Evolutionary conservation across 768 basidiomycete species (phyloP), one percentile per base, ranked within the genome.

Genomic region (Lactarius deliciosus): DNA sequence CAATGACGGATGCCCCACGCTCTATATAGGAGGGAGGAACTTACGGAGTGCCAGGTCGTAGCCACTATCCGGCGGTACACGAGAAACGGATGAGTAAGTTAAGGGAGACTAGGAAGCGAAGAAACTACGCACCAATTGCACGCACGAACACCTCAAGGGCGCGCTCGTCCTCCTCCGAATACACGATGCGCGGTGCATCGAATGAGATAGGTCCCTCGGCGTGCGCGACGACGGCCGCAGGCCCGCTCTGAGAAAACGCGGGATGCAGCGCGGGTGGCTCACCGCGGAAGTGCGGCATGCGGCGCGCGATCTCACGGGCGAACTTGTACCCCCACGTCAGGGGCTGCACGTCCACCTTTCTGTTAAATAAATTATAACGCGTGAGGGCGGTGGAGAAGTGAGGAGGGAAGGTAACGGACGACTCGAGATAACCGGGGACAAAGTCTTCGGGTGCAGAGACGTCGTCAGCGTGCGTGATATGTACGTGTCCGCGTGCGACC

Each of bases 271-370:
- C 57, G 1, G 63, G 64, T 22, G 72, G 66, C 65, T 78, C 77
- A 30, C 78, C 78, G 32, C 77, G 73, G 56, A 77, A 79, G 38
- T 63, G 66, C 22, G 73, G 63, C 81, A 86, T 84, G 13, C 87
- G 82, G 41, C 87, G 81, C 5, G 77, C 75, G 13, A 84, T 64
- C 73, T 89, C 86, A 1, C 86, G 79, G 4, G 71, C 60, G 62
- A 78, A 80, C 70, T 88, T 89, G 74, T 87, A 89, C 0, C 72
- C 77, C 79, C 83, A 83, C 61, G 77, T 76, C 57, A 86, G 68
- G 25, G 81, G 75, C 0, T 73, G 79, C 5, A 38, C 36, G 36
- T 38, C 36, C 36, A 0, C 36, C 11, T 13, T 38, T 0, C 36
- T 38, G 36, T 1, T 11, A 11, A 36, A 36, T 1, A n/a, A 36